These are phyloP conservation scores for Alternaria longipes DNA, from an alignment of 2,329 filamentous ascomycete genomes.

Conservation along the genomic window DNA sequence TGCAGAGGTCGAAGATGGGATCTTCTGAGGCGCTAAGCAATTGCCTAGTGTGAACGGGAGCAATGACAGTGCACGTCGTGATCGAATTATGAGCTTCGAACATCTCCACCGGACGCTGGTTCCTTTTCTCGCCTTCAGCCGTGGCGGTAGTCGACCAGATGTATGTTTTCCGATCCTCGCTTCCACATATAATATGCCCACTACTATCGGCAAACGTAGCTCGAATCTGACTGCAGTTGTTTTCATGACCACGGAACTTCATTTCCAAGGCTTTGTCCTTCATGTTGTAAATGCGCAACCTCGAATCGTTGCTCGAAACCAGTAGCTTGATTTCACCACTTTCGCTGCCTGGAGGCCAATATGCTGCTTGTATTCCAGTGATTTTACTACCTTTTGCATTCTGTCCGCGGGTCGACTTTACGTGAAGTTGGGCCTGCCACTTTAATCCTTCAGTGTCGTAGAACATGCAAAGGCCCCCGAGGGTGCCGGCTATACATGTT, in stretches of 20 bases:
- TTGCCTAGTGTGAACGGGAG: conserved; percentile 79
- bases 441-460: conserved; percentile 93
- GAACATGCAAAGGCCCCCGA: conserved; percentile 86
- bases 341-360: conserved; percentile 64
- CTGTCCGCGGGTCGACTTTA: conserved; percentile 89
- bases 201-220: conserved; percentile 89
- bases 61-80: conserved; percentile 88
- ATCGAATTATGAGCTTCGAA: conserved; percentile 91
- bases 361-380: conserved; percentile 85
- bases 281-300: conserved; percentile 88
- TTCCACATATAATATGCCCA: conserved; percentile 87
- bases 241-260: conserved; percentile 92
- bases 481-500: conserved; percentile 84
- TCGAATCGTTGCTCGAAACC: conserved; percentile 93
- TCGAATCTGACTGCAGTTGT: conserved; percentile 87
- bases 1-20: conserved; percentile 95
- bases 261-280: conserved; percentile 84
- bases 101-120: conserved; percentile 84
- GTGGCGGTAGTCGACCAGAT: conserved; percentile 80
- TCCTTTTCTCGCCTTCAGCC: conserved; percentile 71
- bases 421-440: conserved; percentile 84
- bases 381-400: conserved; percentile 98
- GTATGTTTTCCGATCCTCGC: conserved; percentile 88
- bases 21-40: conserved; percentile 84
- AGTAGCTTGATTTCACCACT: conserved; percentile 81